These are phyloP conservation scores for Lactarius pseudohatsudake DNA, from an alignment of 768 basidiomycete species.

Conservation along the genomic window DNA sequence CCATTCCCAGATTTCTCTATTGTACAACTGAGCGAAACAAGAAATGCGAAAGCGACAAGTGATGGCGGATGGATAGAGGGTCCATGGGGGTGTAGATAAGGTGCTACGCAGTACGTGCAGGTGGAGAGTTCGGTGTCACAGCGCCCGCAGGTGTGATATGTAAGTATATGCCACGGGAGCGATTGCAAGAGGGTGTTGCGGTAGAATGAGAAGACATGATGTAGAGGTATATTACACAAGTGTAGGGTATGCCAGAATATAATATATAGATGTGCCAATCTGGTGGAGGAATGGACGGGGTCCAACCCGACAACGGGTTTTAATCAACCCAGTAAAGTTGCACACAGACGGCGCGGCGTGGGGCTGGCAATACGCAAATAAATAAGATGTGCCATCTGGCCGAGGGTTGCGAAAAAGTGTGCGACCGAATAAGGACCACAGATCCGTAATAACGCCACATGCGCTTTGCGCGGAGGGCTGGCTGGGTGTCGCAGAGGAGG, in stretches of 20 bases:
- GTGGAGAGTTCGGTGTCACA: constrained; percentile 3
- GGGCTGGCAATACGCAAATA: constrained; percentile 22
- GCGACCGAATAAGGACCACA: constrained; percentile 14
- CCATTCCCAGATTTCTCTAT: constrained; percentile 23
- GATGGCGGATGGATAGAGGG: background rate
- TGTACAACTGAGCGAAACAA: constrained; percentile 21
- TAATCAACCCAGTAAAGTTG: constrained; percentile 8
- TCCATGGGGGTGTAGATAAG: background rate
- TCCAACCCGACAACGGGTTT: constrained; percentile 14
- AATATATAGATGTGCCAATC: constrained; percentile 19
- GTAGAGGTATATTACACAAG: constrained; percentile 28
- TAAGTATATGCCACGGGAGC: constrained; percentile 7
- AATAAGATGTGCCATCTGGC: constrained; percentile 23
- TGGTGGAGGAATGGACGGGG: constrained; percentile 8
- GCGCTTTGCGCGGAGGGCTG: constrained; percentile 1
- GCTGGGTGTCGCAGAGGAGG: constrained; percentile 11
- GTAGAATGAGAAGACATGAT: constrained; percentile 3
- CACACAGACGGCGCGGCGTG: constrained; percentile 15
- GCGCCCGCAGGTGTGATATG: background rate
- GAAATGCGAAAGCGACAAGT: constrained; percentile 5
- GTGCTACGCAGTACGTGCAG: background rate
- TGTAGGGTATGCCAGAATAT: constrained; percentile 28
- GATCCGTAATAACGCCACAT: constrained; percentile 14
- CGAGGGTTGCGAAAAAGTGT: background rate
- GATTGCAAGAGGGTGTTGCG: background rate